These are phyloP conservation scores for Alternaria gaisen DNA, from an alignment of 2,329 filamentous ascomycete genomes.

Conservation along the genomic window DNA sequence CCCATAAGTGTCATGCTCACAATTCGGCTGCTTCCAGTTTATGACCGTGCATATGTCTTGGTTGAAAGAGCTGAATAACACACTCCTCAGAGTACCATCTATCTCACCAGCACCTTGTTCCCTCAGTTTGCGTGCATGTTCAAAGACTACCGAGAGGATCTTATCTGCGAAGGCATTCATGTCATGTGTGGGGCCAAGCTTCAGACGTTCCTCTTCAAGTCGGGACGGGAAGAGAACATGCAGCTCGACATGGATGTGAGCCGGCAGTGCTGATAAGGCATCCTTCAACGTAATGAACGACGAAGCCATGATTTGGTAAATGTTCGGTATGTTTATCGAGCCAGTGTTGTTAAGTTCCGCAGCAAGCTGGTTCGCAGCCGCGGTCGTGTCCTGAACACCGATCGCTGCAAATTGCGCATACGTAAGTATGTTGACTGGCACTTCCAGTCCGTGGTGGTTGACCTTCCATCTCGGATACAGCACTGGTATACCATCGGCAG, in stretches of 20 bases:
- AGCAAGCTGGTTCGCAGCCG: conserved; percentile 34
- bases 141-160: conserved; percentile 85
- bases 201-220: conserved; percentile 74
- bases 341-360: conserved; percentile 35
- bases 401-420: conserved; percentile 73
- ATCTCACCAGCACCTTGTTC: conserved; percentile 62
- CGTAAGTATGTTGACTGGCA: conserved; percentile 82
- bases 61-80: conserved; percentile 96
- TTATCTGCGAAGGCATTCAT: conserved; percentile 88
- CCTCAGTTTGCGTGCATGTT: conserved; percentile 79
- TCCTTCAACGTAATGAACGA: conserved; percentile 84
- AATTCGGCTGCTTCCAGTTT: conserved; percentile 99
- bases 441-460: conserved; percentile 76
- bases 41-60: conserved; percentile 88
- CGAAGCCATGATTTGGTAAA: conserved; percentile 75
- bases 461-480: conserved; percentile 88
- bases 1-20: conserved; percentile 55
- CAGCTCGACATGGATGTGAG: conserved; percentile 87
- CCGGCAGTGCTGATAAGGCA: conserved; percentile 76
- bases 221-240: conserved; percentile 86
- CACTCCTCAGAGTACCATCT: conserved; percentile 78
- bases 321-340: conserved; percentile 59
- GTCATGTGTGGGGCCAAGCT: conserved; percentile 78
- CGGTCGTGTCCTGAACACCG: conserved; percentile 45
- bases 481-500: conserved; percentile 84